phyloP scores from a whole-genome alignment of 352 stramenopile species.

The Pythium rhizo-oryzae region DNA sequence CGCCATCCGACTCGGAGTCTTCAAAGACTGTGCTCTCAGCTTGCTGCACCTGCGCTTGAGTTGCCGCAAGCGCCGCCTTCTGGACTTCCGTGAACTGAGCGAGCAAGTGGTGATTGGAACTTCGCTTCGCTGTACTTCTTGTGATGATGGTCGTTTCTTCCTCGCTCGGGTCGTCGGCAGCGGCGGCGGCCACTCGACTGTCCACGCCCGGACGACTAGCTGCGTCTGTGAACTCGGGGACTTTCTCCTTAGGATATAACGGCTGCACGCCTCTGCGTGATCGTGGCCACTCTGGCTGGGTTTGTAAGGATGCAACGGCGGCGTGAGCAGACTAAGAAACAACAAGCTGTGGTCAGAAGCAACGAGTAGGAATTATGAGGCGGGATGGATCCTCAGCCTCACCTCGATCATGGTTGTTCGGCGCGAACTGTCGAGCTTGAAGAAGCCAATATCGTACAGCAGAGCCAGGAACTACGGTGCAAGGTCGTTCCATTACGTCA shows the following conservation, averaged over 20 bases:
- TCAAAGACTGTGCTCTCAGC: neutral
- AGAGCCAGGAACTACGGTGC: slow-evolving; percentile 26
- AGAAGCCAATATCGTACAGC: slow-evolving; percentile 36
- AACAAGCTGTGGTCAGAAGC: neutral
- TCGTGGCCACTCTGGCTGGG: slow-evolving; percentile 14
- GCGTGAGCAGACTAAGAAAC: slow-evolving; percentile 30
- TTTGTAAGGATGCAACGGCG: slow-evolving; percentile 29
- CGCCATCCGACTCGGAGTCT: neutral
- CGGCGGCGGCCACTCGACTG: neutral
- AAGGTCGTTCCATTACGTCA: neutral
- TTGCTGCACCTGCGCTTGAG: neutral
- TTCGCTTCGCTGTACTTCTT: slow-evolving; percentile 25
- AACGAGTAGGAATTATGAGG: too few species aligned
- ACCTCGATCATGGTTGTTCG: slow-evolving; percentile 34
- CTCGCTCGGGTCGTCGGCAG: neutral
- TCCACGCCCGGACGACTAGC: neutral
- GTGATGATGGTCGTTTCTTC: slow-evolving; percentile 27
- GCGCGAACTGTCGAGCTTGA: slow-evolving; percentile 27
- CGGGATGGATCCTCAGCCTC: neutral
- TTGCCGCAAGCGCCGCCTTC: slow-evolving; percentile 30
- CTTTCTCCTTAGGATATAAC: slow-evolving; percentile 27
- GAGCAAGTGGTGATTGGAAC: slow-evolving; percentile 36
- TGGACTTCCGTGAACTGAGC: slow-evolving; percentile 43
- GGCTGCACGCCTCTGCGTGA: slow-evolving; percentile 6
- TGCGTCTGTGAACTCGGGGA: slow-evolving; percentile 1